Conservation (phyloP, 73 alveolate genomes). For the Paramecium sonneborni region DNA sequence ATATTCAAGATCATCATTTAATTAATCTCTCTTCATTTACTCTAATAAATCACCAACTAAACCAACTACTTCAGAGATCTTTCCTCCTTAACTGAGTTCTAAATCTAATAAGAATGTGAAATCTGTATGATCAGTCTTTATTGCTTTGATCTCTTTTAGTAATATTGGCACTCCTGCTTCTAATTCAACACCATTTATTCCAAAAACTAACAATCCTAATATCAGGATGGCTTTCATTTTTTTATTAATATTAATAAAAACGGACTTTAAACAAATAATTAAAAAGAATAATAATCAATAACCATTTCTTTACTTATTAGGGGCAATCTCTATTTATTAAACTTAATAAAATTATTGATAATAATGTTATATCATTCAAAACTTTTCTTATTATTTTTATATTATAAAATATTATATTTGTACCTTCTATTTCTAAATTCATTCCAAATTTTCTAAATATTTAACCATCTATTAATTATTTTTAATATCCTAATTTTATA, state of each 20-base stretch:
- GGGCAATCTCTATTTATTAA: no score
- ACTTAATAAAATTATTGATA: no score
- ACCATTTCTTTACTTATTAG: background rate
- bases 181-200: background rate
- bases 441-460: no score
- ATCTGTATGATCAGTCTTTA: conserved; percentile 31
- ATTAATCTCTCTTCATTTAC: background rate
- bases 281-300: background rate
- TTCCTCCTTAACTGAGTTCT: conserved; percentile 29
- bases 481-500: no score
- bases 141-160: conserved; percentile 35
- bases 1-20: conserved; percentile 46
- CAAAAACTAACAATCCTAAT: background rate
- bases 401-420: no score
- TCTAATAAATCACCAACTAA: conserved; percentile 31
- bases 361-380: no score
- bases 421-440: no score
- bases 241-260: background rate
- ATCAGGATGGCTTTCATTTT: background rate
- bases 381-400: no score
- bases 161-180: conserved; percentile 44
- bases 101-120: conserved; percentile 24
- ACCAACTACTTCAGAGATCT: background rate
- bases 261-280: background rate
- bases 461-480: no score